A percentile compares a stretch with the other conserved stretches of the same genome.
Conservation (phyloP, 768 basidiomycete genomes). For the Amanita phalloides region DNA sequence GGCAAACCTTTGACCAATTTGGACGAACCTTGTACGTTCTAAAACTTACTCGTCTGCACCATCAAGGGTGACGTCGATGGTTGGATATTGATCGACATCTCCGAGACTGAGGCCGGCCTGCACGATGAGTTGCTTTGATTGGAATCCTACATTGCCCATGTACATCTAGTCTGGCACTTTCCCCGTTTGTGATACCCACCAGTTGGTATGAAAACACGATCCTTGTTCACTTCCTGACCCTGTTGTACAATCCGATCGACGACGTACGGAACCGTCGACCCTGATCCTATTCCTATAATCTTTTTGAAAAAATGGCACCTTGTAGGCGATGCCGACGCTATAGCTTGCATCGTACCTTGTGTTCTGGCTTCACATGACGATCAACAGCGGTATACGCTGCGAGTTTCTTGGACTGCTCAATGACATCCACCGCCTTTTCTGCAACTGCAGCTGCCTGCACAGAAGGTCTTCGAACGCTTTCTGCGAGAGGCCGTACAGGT, state of each 20-base stretch:
- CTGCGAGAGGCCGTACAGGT: not conserved
- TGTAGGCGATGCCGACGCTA: not conserved
- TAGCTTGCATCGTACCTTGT: slow-evolving; percentile 42
- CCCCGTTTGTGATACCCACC: slow-evolving; percentile 28
- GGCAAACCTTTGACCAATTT: not conserved
- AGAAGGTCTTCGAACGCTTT: not conserved
- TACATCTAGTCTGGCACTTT: not conserved
- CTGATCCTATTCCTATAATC: slow-evolving; percentile 87
- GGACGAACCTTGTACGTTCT: not conserved
- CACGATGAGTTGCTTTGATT: slow-evolving; percentile 93
- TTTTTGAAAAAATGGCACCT: slow-evolving; percentile 16
- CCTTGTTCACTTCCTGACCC: slow-evolving; percentile 62
- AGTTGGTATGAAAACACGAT: slow-evolving; percentile 84
- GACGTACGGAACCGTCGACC: slow-evolving; percentile 93
- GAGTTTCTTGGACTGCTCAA: slow-evolving; percentile 81
- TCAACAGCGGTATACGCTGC: slow-evolving; percentile 96
- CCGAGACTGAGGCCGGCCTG: slow-evolving; percentile 66
- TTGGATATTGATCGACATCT: slow-evolving; percentile 81
- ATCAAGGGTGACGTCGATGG: slow-evolving; percentile 94
- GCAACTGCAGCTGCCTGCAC: slow-evolving; percentile 11
- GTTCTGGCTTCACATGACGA: slow-evolving; percentile 68
- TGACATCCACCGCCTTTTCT: slow-evolving; percentile 22
- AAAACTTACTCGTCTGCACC: slow-evolving; percentile 85
- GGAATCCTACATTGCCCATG: slow-evolving; percentile 51
- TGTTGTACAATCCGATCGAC: slow-evolving; percentile 90